Evolutionary conservation across 352 stramenopile genomes (phyloP).

Genomic region (Pythium periplocum): DNA sequence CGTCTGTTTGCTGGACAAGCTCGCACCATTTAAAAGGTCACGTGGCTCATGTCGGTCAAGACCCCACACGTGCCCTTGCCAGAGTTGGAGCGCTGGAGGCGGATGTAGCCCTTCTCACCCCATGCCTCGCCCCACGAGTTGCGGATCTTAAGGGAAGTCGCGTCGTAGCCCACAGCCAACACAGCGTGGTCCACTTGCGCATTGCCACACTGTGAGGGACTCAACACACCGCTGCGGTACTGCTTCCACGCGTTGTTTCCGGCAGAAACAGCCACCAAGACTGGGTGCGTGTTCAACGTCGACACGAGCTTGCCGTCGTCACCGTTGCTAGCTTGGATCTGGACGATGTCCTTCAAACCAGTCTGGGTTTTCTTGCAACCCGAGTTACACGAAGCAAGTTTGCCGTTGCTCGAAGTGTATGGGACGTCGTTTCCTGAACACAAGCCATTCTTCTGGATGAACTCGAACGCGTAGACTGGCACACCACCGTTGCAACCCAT

Average conservation of each 20-base stretch:
- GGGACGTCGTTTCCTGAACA: slow-evolving; percentile 72
- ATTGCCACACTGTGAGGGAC: slow-evolving; percentile 42
- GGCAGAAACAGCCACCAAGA: slow-evolving; percentile 92
- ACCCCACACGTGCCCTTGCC: slow-evolving; percentile 12
- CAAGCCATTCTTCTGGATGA: slow-evolving; percentile 83
- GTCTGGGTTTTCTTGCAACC: slow-evolving; percentile 8
- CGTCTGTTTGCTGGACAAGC: too few species aligned
- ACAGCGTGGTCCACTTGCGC: slow-evolving; percentile 95
- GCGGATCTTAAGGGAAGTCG: slow-evolving; percentile 86
- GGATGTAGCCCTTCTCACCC: slow-evolving; percentile 90
- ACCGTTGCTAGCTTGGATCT: background rate
- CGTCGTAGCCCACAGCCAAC: slow-evolving; percentile 92
- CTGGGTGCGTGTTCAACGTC: slow-evolving; percentile 90
- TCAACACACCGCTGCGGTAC: slow-evolving; percentile 92
- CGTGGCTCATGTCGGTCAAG: background rate
- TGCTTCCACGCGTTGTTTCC: slow-evolving; percentile 94
- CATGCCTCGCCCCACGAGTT: slow-evolving; percentile 95
- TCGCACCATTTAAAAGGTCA: background rate
- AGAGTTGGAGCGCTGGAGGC: slow-evolving; percentile 37
- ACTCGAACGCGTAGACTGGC: slow-evolving; percentile 89
- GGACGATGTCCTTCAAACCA: slow-evolving; percentile 6
- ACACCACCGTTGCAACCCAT: slow-evolving; percentile 89
- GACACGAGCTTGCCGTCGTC: slow-evolving; percentile 67
- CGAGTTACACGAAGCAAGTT: slow-evolving; percentile 6
- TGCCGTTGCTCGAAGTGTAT: slow-evolving; percentile 44